Evolutionary conservation across 495 filamentous ascomycete species (phyloP).

Genomic region (Xylaria acuta): DNA sequence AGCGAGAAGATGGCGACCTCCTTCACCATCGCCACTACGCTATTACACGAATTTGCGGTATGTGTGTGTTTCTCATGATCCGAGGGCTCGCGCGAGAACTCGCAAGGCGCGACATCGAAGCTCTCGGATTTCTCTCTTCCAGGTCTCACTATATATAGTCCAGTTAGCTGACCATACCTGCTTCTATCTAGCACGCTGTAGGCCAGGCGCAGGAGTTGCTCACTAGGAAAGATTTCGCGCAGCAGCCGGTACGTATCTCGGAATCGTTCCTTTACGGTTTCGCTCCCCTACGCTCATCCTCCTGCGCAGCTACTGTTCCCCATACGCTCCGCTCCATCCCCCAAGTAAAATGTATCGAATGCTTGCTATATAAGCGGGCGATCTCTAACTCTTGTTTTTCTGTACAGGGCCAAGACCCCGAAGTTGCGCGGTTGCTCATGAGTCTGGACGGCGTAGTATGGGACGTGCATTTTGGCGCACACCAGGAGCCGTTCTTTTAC

Average conservation of each 20-base stretch:
- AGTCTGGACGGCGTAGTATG: constrained; percentile 16
- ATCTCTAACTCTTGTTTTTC: background rate
- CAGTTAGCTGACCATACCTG: constrained; percentile 17
- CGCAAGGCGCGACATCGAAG: background rate
- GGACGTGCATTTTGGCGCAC: background rate
- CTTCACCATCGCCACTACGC: constrained; percentile 32
- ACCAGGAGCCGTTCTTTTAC: constrained; percentile 32
- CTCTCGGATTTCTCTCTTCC: background rate
- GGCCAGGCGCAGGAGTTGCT: constrained; percentile 23
- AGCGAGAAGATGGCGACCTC: constrained; percentile 42
- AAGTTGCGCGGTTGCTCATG: background rate
- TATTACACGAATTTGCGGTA: constrained; percentile 47
- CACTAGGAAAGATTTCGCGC: background rate
- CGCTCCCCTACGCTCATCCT: background rate
- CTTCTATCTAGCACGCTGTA: constrained; percentile 37
- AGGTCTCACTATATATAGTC: background rate
- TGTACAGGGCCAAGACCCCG: background rate
- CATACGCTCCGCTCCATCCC: no score
- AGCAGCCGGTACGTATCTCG: constrained; percentile 6
- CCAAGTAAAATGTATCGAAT: background rate
- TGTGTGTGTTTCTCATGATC: background rate
- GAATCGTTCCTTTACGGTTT: background rate
- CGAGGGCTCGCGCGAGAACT: constrained; percentile 17
- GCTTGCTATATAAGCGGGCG: background rate
- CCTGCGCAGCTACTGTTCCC: background rate